phyloP scores from a whole-genome alignment of 176 grass and related monocot genomes.

The Paspalum notatum region DNA sequence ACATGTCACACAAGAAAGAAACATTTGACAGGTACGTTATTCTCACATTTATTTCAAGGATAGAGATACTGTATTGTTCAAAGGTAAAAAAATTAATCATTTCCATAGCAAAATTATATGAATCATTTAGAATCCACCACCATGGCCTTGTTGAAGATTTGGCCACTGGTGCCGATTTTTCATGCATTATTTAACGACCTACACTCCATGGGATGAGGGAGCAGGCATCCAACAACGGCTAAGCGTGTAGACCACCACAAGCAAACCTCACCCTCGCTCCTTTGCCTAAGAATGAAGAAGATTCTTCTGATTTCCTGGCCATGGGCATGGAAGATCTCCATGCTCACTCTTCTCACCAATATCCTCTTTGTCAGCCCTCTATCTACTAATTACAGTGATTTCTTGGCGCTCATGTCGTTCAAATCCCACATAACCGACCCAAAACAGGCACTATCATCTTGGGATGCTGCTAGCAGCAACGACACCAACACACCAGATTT shows the following conservation, averaged over 20 bases:
- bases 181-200: background rate
- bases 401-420: too few species aligned
- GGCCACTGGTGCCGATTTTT: background rate
- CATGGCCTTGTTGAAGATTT: background rate
- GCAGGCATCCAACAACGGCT: background rate
- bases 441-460: too few species aligned
- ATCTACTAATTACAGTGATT: too few species aligned
- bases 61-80: background rate
- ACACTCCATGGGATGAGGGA: background rate
- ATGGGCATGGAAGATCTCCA: background rate
- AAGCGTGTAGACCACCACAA: background rate
- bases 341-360: too few species aligned
- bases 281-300: background rate
- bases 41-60: background rate
- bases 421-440: too few species aligned
- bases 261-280: background rate
- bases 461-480: too few species aligned
- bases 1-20: too few species aligned
- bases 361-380: too few species aligned
- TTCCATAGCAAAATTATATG: background rate
- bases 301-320: background rate
- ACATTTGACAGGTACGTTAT: too few species aligned
- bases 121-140: background rate
- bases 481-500: too few species aligned
- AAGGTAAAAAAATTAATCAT: background rate